phyloP scores from a whole-genome alignment of 2,329 filamentous ascomycete genomes.

The Neonectria ditissima region DNA sequence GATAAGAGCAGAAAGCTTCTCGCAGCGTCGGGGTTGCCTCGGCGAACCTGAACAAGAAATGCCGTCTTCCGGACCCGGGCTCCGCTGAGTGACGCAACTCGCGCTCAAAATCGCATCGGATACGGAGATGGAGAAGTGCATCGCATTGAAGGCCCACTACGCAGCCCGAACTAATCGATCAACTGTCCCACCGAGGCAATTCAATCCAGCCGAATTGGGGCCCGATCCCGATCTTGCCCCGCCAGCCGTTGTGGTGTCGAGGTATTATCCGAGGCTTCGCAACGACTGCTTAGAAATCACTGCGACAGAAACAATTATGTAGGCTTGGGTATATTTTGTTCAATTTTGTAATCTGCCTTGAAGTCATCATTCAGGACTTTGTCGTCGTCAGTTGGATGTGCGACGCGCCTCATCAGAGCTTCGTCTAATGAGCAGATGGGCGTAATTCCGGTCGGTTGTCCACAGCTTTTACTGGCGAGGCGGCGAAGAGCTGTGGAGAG shows the following conservation, averaged over 20 bases:
- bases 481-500: neutral
- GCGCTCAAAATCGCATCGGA: slow-evolving; percentile 17
- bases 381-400: neutral
- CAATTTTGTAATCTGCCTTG: neutral
- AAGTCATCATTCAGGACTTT: neutral
- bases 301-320: slow-evolving; percentile 14
- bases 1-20: neutral
- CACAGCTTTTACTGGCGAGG: neutral
- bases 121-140: slow-evolving; percentile 13
- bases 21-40: slow-evolving; percentile 3
- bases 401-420: neutral
- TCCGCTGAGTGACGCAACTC: slow-evolving; percentile 38
- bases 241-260: slow-evolving; percentile 1
- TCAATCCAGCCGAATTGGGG: slow-evolving; percentile 3
- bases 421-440: neutral
- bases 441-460: neutral
- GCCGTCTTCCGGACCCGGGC: slow-evolving; percentile 21
- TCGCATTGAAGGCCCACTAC: neutral
- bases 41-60: slow-evolving; percentile 28
- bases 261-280: neutral
- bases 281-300: slow-evolving; percentile 30
- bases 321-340: neutral
- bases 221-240: slow-evolving; percentile 18
- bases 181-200: neutral
- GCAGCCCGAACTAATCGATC: neutral